These are phyloP conservation scores for Blastobotrys parvus DNA, from an alignment of 805 yeast genomes.

Conservation along the genomic window DNA sequence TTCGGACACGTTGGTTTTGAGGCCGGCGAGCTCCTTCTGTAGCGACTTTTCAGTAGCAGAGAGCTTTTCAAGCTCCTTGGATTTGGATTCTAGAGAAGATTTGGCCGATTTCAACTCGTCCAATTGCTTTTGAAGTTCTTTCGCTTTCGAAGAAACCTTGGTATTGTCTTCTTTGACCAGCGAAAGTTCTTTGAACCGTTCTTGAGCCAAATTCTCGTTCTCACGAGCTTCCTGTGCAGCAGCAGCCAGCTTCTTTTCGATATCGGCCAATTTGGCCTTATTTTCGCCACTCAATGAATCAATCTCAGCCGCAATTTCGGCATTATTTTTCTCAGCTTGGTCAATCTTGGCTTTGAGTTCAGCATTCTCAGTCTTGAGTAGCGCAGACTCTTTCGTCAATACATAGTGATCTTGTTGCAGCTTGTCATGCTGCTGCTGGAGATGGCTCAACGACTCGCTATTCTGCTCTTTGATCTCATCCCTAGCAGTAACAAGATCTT, in stretches of 20 bases:
- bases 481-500: slow-evolving; percentile 65
- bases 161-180: not conserved
- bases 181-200: slow-evolving; percentile 33
- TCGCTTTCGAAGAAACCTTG: not conserved
- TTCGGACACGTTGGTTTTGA: slow-evolving; percentile 31
- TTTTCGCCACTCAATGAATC: not conserved
- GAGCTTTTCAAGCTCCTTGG: slow-evolving; percentile 12
- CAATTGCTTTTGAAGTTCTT: slow-evolving; percentile 2
- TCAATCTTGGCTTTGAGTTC: slow-evolving; percentile 35
- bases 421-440: slow-evolving; percentile 11
- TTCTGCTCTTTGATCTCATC: slow-evolving; percentile 40
- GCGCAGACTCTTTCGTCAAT: slow-evolving; percentile 34
- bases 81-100: slow-evolving; percentile 3
- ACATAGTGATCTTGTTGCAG: slow-evolving; percentile 28
- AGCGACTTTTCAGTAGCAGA: slow-evolving; percentile 23
- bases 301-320: slow-evolving; percentile 5
- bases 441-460: not conserved
- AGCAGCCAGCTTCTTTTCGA: not conserved
- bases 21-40: slow-evolving; percentile 29
- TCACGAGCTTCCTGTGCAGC: slow-evolving; percentile 11
- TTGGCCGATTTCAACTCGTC: not conserved
- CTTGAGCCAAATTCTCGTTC: slow-evolving; percentile 35
- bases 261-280: not conserved
- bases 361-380: slow-evolving; percentile 32
- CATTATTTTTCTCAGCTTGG: slow-evolving; percentile 31